phyloP scores from a whole-genome alignment of 495 filamentous ascomycete species.

The Penicillium odoratum region DNA sequence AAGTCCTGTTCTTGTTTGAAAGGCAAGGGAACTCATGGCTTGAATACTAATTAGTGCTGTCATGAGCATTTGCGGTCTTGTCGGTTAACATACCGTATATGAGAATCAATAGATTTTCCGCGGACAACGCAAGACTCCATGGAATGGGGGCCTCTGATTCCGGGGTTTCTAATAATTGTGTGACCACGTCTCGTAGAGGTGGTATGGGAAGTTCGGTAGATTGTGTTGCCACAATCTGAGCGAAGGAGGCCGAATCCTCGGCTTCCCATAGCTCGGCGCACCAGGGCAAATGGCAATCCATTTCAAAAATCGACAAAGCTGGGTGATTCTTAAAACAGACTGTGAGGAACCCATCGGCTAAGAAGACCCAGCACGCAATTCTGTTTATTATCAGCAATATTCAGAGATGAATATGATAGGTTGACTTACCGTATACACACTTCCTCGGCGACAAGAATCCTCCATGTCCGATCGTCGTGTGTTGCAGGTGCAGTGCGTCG shows the following conservation, averaged over 20 bases:
- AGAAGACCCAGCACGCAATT: slow-evolving; percentile 38
- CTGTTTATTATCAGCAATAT: slow-evolving; percentile 10
- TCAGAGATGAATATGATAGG: not conserved
- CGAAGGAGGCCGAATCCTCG: slow-evolving; percentile 32
- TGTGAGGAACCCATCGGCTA: slow-evolving; percentile 41
- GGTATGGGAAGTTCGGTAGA: slow-evolving; percentile 22
- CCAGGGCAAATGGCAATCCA: slow-evolving; percentile 42
- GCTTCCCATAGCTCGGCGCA: slow-evolving; percentile 39
- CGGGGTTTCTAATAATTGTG: slow-evolving; percentile 27
- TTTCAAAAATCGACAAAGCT: slow-evolving; percentile 36
- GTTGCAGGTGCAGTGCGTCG: slow-evolving; percentile 16
- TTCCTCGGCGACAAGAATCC: slow-evolving; percentile 32
- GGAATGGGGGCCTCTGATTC: slow-evolving; percentile 13
- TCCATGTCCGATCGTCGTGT: slow-evolving; percentile 31
- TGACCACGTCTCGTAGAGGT: slow-evolving; percentile 27
- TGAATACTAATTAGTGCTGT: slow-evolving; percentile 1
- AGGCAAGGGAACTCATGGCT: slow-evolving; percentile 38
- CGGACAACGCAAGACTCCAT: slow-evolving; percentile 31
- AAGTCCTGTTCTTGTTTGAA: slow-evolving; percentile 30
- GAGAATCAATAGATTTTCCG: slow-evolving; percentile 37
- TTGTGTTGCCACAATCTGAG: slow-evolving; percentile 17
- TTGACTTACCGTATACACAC: slow-evolving; percentile 33
- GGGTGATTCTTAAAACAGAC: slow-evolving; percentile 43
- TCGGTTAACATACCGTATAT: slow-evolving; percentile 34
- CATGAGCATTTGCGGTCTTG: not conserved